These are phyloP conservation scores for Cyamopsis tetragonoloba DNA, from an alignment of 306 rosid species.

Conservation along the genomic window DNA sequence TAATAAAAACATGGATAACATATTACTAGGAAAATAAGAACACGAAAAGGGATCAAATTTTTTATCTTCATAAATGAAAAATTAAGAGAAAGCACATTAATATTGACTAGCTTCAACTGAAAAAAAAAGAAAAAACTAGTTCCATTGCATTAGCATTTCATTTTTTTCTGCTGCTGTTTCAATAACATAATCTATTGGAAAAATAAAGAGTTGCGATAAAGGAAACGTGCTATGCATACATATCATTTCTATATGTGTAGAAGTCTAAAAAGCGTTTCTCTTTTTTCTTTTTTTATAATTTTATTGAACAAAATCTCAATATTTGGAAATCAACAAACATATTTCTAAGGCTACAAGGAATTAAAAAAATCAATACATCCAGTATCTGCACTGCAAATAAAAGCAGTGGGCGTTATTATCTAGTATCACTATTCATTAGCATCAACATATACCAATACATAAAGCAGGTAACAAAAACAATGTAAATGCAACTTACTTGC, in stretches of 20 bases:
- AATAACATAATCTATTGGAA: neutral
- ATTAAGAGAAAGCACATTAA: constrained; percentile 2
- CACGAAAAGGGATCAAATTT: constrained; percentile 3
- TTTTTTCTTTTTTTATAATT: too few relatives aligned
- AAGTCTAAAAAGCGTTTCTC: neutral
- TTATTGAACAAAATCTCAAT: neutral
- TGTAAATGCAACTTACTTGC: constrained; percentile 58
- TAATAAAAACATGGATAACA: neutral
- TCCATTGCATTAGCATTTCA: neutral
- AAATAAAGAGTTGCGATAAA: neutral
- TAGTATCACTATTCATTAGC: too few relatives aligned
- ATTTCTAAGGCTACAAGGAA: neutral
- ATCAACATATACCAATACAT: neutral
- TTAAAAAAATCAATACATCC: neutral
- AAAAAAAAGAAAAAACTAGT: too few relatives aligned
- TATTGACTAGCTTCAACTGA: neutral
- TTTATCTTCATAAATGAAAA: neutral
- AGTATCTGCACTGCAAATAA: too few relatives aligned
- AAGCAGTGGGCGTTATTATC: too few relatives aligned
- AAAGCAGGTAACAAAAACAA: neutral
- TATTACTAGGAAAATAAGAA: neutral
- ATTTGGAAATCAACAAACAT: neutral
- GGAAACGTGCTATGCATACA: neutral
- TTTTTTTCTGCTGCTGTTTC: neutral
- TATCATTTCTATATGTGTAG: neutral